A percentile compares a stretch with the other conserved stretches of the same genome.
Evolutionary conservation across 2,329 filamentous ascomycete genomes (phyloP).

Genomic region (Ceratocystis smalleyi): DNA sequence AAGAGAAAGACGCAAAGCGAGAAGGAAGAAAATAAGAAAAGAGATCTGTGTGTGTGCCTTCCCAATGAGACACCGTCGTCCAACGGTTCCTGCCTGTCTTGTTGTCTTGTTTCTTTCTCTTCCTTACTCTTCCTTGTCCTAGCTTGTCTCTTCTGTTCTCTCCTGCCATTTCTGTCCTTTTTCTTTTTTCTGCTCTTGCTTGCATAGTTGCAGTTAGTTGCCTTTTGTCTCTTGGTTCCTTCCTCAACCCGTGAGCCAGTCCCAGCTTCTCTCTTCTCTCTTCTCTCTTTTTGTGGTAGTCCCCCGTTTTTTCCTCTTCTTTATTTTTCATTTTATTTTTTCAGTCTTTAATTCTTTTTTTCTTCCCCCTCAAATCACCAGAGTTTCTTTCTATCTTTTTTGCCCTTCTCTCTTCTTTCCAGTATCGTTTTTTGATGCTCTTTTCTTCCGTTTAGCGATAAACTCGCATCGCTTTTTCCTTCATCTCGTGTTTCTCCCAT

Average conservation of each 20-base stretch:
- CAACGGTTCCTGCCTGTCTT: neutral
- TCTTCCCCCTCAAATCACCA: slow-evolving; percentile 4
- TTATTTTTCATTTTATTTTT: neutral
- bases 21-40: neutral
- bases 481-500: neutral
- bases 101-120: slow-evolving; percentile 6
- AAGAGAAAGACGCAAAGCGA: neutral
- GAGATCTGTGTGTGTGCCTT: neutral
- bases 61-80: neutral
- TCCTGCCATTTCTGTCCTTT: neutral
- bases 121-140: neutral
- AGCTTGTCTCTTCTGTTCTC: neutral
- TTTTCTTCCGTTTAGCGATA: neutral
- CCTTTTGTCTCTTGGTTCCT: neutral
- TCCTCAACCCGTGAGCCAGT: neutral
- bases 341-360: neutral
- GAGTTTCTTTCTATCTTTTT: neutral
- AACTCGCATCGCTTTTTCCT: neutral
- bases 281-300: neutral
- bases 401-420: neutral
- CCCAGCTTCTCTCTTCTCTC: neutral
- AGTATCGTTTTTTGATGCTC: neutral
- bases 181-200: neutral
- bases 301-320: neutral
- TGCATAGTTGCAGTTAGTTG: neutral